Evolutionary conservation across 345 rosid genomes (phyloP).

Genomic region (Arabidopsis arenosa): DNA sequence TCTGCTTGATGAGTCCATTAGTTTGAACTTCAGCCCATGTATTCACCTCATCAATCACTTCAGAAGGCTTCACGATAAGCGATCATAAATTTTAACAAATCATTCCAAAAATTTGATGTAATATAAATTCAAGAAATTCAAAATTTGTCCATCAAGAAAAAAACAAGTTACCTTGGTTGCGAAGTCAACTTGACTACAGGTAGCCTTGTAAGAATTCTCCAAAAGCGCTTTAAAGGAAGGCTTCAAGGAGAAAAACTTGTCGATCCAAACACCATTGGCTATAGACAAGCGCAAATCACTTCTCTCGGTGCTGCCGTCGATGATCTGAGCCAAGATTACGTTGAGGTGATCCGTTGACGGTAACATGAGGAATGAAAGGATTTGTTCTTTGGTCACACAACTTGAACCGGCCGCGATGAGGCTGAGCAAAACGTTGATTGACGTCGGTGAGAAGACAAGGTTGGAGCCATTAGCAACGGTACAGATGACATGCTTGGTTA

Average conservation of each 20-base stretch:
- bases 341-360: conserved; percentile 57
- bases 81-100: not conserved
- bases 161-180: conserved; percentile 52
- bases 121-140: too few species aligned
- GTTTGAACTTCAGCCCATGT: conserved; percentile 67
- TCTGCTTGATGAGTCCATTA: conserved; percentile 62
- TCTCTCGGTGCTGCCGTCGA: conserved; percentile 51
- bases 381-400: conserved; percentile 50
- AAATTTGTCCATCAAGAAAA: too few species aligned
- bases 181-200: conserved; percentile 64
- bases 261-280: conserved; percentile 69
- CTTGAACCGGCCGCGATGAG: conserved; percentile 64
- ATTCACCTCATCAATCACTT: conserved; percentile 60
- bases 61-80: conserved; percentile 51
- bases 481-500: conserved; percentile 52
- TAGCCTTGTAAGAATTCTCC: conserved; percentile 59
- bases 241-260: conserved; percentile 56
- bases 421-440: conserved; percentile 65
- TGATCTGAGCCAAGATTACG: conserved; percentile 54
- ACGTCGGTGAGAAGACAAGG: conserved; percentile 71
- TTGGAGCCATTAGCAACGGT: conserved; percentile 55
- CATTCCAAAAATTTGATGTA: not conserved
- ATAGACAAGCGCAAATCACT: conserved; percentile 58
- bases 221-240: conserved; percentile 60
- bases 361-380: conserved; percentile 71